Conservation (phyloP, 371 early-diverging fungal species). For the Lichtheimia ramosa region DNA sequence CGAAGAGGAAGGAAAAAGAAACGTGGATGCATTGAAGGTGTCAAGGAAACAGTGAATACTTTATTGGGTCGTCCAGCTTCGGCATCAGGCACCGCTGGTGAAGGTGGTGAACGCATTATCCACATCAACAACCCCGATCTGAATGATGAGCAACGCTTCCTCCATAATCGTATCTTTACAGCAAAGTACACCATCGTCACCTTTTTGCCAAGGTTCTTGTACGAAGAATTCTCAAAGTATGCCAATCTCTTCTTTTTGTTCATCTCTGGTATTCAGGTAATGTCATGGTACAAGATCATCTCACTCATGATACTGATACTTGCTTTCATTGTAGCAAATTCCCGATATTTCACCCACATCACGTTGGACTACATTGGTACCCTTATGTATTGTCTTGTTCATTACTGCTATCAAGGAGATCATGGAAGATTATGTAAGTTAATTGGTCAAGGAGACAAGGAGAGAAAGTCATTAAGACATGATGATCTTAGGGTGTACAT, state of each 20-base stretch:
- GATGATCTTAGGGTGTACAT: slow-evolving; percentile 69
- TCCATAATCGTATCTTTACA: slow-evolving; percentile 85
- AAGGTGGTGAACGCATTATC: slow-evolving; percentile 71
- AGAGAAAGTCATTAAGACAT: neutral
- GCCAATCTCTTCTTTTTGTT: slow-evolving; percentile 96
- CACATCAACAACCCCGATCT: slow-evolving; percentile 80
- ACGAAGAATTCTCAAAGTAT: slow-evolving; percentile 93
- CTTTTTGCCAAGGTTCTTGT: slow-evolving; percentile 93
- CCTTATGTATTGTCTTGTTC: slow-evolving; percentile 86
- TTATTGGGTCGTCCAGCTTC: slow-evolving; percentile 24
- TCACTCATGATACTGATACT: neutral
- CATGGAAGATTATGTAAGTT: slow-evolving; percentile 88
- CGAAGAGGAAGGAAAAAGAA: slow-evolving; percentile 4
- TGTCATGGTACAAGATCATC: no score
- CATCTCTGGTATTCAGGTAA: slow-evolving; percentile 84
- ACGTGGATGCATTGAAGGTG: neutral
- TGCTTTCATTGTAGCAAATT: slow-evolving; percentile 65
- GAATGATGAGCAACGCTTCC: slow-evolving; percentile 75
- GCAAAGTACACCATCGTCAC: slow-evolving; percentile 87
- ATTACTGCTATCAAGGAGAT: slow-evolving; percentile 97
- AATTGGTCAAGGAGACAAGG: neutral
- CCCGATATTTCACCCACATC: slow-evolving; percentile 83
- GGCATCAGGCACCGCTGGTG: slow-evolving; percentile 35
- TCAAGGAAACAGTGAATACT: slow-evolving; percentile 22
- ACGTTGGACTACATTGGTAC: slow-evolving; percentile 88